phyloP scores from a whole-genome alignment of 176 grass and related monocot species.

The maize (Zea mays) region DNA sequence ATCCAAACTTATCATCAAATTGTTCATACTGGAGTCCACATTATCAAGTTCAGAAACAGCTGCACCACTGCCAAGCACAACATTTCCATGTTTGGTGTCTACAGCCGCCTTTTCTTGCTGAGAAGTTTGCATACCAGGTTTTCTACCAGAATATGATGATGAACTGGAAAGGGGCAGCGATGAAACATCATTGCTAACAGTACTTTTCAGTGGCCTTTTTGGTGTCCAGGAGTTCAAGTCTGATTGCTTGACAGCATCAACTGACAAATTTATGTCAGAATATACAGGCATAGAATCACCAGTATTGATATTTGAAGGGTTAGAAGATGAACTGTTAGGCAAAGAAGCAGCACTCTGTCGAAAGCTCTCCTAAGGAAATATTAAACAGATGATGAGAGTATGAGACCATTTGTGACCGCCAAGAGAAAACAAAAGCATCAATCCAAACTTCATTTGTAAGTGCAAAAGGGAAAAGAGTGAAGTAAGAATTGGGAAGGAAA shows the following conservation, averaged over 20 bases:
- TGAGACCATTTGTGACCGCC: not conserved
- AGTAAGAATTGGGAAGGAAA: constrained; percentile 3
- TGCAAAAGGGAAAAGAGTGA: not conserved
- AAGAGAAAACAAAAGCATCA: constrained; percentile 28
- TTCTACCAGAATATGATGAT: constrained; percentile 45
- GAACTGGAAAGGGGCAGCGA: constrained; percentile 30
- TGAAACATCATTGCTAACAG: constrained; percentile 24
- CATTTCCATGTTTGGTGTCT: constrained; percentile 33
- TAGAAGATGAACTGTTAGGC: constrained; percentile 50
- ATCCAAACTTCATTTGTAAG: constrained; percentile 23
- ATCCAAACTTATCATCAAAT: constrained; percentile 58
- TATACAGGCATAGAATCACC: constrained; percentile 31
- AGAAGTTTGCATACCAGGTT: constrained; percentile 25
- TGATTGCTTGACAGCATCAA: constrained; percentile 38
- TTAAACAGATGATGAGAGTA: constrained; percentile 24
- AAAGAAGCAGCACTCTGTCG: constrained; percentile 47
- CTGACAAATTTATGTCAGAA: constrained; percentile 46
- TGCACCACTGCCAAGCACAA: constrained; percentile 25
- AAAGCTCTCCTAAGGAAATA: constrained; percentile 60
- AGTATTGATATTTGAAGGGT: constrained; percentile 52
- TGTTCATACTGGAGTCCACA: constrained; percentile 51
- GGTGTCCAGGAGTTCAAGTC: constrained; percentile 43
- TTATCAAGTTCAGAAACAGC: constrained; percentile 45
- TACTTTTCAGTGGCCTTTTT: constrained; percentile 41
- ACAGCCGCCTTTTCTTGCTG: constrained; percentile 42